Conservation (phyloP, 441 rosid species). For the Brassica balearica region DNA sequence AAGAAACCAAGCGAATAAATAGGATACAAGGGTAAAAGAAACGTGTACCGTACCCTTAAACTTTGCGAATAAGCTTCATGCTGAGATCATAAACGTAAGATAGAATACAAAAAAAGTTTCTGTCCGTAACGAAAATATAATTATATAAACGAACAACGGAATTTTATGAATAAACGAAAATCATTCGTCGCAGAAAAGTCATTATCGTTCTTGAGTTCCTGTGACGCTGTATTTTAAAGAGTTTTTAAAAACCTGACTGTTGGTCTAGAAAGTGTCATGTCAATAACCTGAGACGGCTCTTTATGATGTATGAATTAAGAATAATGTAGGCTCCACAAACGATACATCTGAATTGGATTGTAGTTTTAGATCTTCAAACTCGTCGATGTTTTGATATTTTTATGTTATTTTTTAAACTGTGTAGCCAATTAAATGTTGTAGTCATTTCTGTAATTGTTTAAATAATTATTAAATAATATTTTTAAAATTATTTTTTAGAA, state of each 20-base stretch:
- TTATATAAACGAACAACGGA: not conserved
- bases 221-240: conserved; percentile 1
- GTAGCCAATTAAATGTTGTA: no score
- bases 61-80: conserved; percentile 4
- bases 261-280: conserved; percentile 5
- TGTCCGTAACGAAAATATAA: not conserved
- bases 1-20: not conserved
- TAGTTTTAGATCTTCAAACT: conserved; percentile 31
- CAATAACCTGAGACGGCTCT: conserved; percentile 9
- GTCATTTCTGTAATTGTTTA: no score
- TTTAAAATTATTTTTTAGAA: no score
- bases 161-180: not conserved
- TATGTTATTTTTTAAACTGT: no score
- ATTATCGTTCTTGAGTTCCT: not conserved
- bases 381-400: not conserved
- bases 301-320: conserved; percentile 24
- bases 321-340: conserved; percentile 30
- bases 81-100: not conserved
- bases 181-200: not conserved
- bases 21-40: conserved; percentile 17
- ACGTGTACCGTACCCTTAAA: conserved; percentile 8
- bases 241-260: not conserved
- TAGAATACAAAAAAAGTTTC: not conserved
- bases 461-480: no score
- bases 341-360: conserved; percentile 11